These are phyloP conservation scores for Cryomyces antarcticus DNA, from an alignment of 495 filamentous ascomycete genomes.

Conservation along the genomic window DNA sequence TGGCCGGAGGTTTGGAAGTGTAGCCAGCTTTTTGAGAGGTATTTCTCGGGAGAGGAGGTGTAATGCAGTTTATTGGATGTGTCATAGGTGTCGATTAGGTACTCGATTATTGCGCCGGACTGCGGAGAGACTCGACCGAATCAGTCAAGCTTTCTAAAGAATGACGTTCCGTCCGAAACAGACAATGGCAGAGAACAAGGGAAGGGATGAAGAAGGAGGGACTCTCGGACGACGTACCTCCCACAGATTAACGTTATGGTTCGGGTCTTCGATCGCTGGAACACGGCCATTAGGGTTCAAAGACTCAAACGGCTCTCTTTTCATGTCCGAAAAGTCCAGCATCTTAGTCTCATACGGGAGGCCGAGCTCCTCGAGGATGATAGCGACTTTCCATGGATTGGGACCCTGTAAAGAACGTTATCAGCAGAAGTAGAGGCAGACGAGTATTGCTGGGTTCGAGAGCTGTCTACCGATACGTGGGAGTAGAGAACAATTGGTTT, in stretches of 20 bases:
- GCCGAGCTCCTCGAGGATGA: slow-evolving; percentile 40
- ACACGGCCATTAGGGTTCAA: slow-evolving; percentile 59
- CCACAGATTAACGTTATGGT: slow-evolving; percentile 45
- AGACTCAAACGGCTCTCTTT: slow-evolving; percentile 30
- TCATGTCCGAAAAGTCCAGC: slow-evolving; percentile 30
- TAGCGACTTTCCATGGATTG: slow-evolving; percentile 45
- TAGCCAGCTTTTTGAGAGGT: slow-evolving; percentile 16
- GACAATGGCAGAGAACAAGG: too few species aligned
- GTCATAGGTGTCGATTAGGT: slow-evolving; percentile 11
- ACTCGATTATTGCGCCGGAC: slow-evolving; percentile 10
- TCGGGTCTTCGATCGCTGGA: slow-evolving; percentile 44
- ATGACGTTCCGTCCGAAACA: background rate
- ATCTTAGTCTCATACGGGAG: slow-evolving; percentile 30
- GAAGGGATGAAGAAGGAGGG: too few species aligned
- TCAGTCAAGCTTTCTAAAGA: background rate
- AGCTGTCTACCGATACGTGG: background rate
- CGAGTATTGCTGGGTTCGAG: background rate
- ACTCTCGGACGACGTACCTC: background rate
- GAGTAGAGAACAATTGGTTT: slow-evolving; percentile 4
- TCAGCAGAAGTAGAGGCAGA: background rate
- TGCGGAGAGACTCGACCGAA: background rate
- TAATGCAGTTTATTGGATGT: slow-evolving; percentile 2
- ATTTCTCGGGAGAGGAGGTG: slow-evolving; percentile 3
- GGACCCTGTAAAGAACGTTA: slow-evolving; percentile 19
- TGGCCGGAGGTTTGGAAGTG: slow-evolving; percentile 27